Percentiles rank a stretch among this genome's conserved stretches.
Conservation (phyloP, 2,329 filamentous ascomycete genomes). For the Scedosporium dehoogii region DNA sequence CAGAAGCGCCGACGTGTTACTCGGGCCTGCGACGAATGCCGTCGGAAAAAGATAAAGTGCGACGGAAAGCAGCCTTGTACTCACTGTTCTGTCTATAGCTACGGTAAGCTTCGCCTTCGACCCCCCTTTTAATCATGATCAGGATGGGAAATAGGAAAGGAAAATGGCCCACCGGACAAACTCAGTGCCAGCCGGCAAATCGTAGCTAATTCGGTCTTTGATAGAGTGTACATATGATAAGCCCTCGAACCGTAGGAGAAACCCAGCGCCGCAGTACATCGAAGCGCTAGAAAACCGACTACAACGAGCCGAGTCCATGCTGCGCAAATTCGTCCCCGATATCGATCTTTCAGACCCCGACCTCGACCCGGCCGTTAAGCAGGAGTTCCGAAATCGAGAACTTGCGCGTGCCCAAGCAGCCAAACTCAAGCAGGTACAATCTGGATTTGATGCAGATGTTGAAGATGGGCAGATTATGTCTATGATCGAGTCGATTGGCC, state of each 20-base stretch:
- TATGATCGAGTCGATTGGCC: slow-evolving; percentile 89
- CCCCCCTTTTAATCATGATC: neutral
- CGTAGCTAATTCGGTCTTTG: slow-evolving; percentile 9
- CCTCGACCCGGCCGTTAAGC: slow-evolving; percentile 66
- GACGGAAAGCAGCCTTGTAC: slow-evolving; percentile 84
- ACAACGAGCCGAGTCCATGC: slow-evolving; percentile 70
- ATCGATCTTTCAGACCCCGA: slow-evolving; percentile 77
- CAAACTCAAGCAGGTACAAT: slow-evolving; percentile 11
- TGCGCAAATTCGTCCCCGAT: slow-evolving; percentile 73
- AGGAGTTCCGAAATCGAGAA: slow-evolving; percentile 52
- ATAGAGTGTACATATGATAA: slow-evolving; percentile 92
- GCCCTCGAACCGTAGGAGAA: slow-evolving; percentile 81
- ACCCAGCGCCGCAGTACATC: slow-evolving; percentile 86
- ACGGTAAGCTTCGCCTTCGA: slow-evolving; percentile 55
- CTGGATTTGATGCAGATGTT: neutral
- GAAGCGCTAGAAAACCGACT: slow-evolving; percentile 77
- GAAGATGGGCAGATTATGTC: slow-evolving; percentile 69
- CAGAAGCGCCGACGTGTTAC: slow-evolving; percentile 73
- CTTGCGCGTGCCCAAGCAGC: slow-evolving; percentile 36
- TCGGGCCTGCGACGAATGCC: slow-evolving; percentile 72
- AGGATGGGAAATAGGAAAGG: neutral
- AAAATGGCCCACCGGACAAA: neutral
- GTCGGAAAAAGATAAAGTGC: slow-evolving; percentile 80
- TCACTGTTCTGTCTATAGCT: slow-evolving; percentile 96
- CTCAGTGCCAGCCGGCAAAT: neutral